Conservation (phyloP, 371 early-diverging fungal genomes). For the Smittium mucronatum region DNA sequence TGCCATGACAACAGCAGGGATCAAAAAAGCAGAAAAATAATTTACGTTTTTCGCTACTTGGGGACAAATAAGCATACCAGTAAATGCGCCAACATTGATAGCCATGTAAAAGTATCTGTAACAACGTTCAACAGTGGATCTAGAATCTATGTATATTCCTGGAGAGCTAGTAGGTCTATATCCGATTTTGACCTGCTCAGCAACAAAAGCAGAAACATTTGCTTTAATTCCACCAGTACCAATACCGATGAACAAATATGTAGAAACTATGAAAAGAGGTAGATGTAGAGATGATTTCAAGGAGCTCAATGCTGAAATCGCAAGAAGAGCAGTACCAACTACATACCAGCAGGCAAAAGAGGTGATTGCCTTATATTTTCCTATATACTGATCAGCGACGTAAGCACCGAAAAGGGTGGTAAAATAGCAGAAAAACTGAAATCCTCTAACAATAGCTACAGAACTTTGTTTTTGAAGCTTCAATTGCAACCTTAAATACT, state of each 20-base stretch:
- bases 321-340: constrained; percentile 45
- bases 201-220: constrained; percentile 45
- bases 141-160: constrained; percentile 37
- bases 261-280: constrained; percentile 37
- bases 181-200: too few relatives aligned
- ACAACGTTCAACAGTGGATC: constrained; percentile 36
- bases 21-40: constrained; percentile 44
- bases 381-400: constrained; percentile 56
- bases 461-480: constrained; percentile 1
- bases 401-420: constrained; percentile 60
- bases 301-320: constrained; percentile 40
- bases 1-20: constrained; percentile 47
- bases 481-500: constrained; percentile 24
- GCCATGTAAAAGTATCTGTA: constrained; percentile 60
- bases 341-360: constrained; percentile 45
- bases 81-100: constrained; percentile 57
- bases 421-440: constrained; percentile 62
- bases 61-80: constrained; percentile 35
- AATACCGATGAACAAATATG: constrained; percentile 50
- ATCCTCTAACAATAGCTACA: constrained; percentile 24
- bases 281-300: constrained; percentile 37
- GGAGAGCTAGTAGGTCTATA: constrained; percentile 30
- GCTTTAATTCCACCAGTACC: constrained; percentile 80
- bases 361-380: constrained; percentile 59
- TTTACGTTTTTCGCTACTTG: constrained; percentile 21